Base-by-base conservation (phyloP, 495 filamentous ascomycete genomes). In the Rostrohypoxylon terebratum region DNA sequence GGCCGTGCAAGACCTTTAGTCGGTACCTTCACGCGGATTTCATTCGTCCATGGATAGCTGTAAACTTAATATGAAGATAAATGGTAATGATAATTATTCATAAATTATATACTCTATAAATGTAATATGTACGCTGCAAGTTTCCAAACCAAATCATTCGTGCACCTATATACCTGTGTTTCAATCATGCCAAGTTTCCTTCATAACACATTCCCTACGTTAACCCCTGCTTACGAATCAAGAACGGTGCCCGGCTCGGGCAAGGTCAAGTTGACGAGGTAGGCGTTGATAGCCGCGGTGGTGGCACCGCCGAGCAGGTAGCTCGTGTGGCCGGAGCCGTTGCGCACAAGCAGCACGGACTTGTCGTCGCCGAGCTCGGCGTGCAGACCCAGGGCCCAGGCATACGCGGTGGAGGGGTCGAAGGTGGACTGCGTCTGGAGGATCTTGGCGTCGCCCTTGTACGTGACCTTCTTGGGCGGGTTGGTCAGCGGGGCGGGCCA, bases 281-380 rank as follows among this genome's bases (percentile, higher is more conserved):
- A 79, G 18, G 47, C 40, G 34, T 76, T 77, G 1, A 67, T 57
- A 10, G 66, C 62, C 31, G 63, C 62, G 1, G 72, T 65, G 0
- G 75, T 71, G 47, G 74, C 66, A 11, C 77, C 77, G 8, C 58
- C 47, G 47, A 61, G 66, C 8, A 74, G 59, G 31, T 79, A 73
- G 28, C 78, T 80, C 47, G 78, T 80, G 45, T 84, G 82, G 1
- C 82, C 82, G 42, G 63, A 65, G 10, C 82, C 82, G 51, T 79
- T 76, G 16, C 82, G 72, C 42, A 77, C 77, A 5, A 84, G 48
- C 31, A 83, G 51, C n/a, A 79, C 76, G 14, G 75, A 69, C 68
- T 78, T 73, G 20, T 77, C 59, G 33, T 75, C 45, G 38, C 78
- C 67, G n/a, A 77, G 65, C 65, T 77, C 74, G 13, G 59, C 60